Conservation (phyloP, 441 rosid genomes). For the Rhodomyrtus psidioides region DNA sequence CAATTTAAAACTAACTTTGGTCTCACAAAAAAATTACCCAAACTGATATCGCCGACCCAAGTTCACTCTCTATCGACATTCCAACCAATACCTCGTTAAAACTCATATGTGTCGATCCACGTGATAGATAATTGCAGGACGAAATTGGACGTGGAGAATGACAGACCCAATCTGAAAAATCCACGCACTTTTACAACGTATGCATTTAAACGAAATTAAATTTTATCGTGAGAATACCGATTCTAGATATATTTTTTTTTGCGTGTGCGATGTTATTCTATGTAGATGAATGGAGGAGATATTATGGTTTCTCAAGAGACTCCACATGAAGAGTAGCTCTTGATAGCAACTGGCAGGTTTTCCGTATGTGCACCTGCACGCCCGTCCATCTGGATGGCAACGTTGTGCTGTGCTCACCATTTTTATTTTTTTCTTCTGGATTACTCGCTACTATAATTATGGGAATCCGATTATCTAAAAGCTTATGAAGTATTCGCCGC, state of each 20-base stretch:
- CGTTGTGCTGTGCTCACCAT: not conserved
- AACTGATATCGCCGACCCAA: rapidly evolving
- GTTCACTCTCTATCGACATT: not conserved
- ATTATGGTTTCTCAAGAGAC: not conserved
- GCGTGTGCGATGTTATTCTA: rapidly evolving
- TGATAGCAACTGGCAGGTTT: not conserved
- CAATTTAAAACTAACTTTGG: not conserved
- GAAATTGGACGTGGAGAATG: not conserved
- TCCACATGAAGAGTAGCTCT: not conserved
- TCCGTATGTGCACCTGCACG: not conserved
- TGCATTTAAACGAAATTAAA: not conserved
- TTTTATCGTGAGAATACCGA: not conserved
- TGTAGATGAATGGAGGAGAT: not conserved
- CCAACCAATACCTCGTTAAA: not conserved
- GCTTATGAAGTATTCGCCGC: not conserved
- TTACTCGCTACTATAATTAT: rapidly evolving
- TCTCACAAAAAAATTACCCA: not conserved
- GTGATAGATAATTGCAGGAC: not conserved
- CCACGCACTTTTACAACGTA: not conserved
- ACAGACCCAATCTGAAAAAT: not conserved
- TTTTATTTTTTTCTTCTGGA: not conserved
- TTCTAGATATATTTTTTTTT: not conserved
- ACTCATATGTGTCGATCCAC: not conserved
- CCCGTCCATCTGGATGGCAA: not conserved
- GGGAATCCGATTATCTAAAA: rapidly evolving